Percentiles rank a stretch among this genome's conserved stretches.
These are phyloP conservation scores for Umbelopsis sp. DNA, from an alignment of 192 early-diverging fungal genomes.

Conservation along the genomic window DNA sequence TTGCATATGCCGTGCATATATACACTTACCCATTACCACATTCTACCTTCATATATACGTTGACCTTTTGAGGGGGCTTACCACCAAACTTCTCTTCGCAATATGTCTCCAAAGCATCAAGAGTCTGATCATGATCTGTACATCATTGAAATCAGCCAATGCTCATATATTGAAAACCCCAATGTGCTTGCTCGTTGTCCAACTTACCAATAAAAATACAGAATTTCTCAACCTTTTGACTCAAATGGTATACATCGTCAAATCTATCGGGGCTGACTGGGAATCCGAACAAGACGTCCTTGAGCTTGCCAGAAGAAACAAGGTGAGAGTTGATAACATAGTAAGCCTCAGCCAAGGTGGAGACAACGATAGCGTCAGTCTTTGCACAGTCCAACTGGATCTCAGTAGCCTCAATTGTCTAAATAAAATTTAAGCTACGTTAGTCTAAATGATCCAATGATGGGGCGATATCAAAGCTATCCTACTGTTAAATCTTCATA, in stretches of 20 bases:
- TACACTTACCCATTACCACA: slow-evolving; percentile 36
- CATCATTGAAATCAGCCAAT: neutral
- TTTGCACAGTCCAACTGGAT: slow-evolving; percentile 25
- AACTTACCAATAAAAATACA: slow-evolving; percentile 36
- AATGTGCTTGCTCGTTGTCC: neutral
- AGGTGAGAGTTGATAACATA: slow-evolving; percentile 33
- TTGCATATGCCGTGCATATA: neutral
- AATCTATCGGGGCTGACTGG: slow-evolving; percentile 38
- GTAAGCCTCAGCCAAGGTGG: slow-evolving; percentile 40
- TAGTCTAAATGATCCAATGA: neutral
- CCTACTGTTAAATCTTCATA: neutral
- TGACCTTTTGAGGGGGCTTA: neutral
- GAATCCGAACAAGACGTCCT: slow-evolving; percentile 36
- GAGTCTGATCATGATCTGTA: slow-evolving; percentile 30
- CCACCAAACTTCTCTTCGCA: neutral
- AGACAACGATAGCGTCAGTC: slow-evolving; percentile 37
- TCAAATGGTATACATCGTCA: slow-evolving; percentile 26
- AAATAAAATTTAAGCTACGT: neutral
- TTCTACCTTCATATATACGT: slow-evolving; percentile 39
- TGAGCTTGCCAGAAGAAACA: slow-evolving; percentile 22
- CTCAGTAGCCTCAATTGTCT: slow-evolving; percentile 39
- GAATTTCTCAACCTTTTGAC: slow-evolving; percentile 27
- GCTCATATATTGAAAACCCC: neutral
- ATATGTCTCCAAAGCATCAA: slow-evolving; percentile 36
- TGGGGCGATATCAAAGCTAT: neutral